Evolutionary conservation across 2,329 filamentous ascomycete species (phyloP), one percentile per base, ranked within the genome.

Genomic region (Fusarium chaquense): DNA sequence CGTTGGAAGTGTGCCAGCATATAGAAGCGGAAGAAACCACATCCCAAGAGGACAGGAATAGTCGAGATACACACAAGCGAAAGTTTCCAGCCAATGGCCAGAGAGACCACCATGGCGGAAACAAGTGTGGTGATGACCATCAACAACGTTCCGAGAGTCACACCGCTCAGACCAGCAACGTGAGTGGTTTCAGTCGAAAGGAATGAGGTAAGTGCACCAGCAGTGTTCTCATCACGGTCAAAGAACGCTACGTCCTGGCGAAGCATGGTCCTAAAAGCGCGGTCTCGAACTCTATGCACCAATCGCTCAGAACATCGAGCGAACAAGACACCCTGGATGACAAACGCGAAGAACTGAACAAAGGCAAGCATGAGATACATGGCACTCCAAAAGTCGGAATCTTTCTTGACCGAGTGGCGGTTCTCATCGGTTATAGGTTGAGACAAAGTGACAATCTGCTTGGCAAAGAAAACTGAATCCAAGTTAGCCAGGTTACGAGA

Each of bases 201-300:
- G 81, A 97, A 96, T 0, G 92, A 93, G 0, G 94, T 97, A 73
- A 99, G 83, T 1, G 94, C 91, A 70, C 96, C 96, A 9, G 93
- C 90, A 9, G 92, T 94, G 78, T 98, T 97, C 78, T 96, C 91
- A 68, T 97, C 93, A 45, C 85, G 86, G 78, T 98, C 96, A 73
- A 98, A 99, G 79, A 94, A 98, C 30, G 89, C 84, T 62, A 98
- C 94, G 68, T 98, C 96, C 80, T 98, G 95, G 69, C 94, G 92
- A 53, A 98, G 88, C 83, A 98, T 93, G 26, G 91, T 86, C 33
- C 94, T 87, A 83, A 99, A 98, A 9, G 94, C 92, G 60, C 85
- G 85, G 78, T 96, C 90, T 73, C 96, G 89, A 2, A 95, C 93
- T 22, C 93, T 90, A 77, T 93, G 92, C 57, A 98, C 87, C 26